Percentiles rank a stretch among this genome's conserved stretches.
Conservation (phyloP, 768 basidiomycete genomes). For the Amanita brunnescens region DNA sequence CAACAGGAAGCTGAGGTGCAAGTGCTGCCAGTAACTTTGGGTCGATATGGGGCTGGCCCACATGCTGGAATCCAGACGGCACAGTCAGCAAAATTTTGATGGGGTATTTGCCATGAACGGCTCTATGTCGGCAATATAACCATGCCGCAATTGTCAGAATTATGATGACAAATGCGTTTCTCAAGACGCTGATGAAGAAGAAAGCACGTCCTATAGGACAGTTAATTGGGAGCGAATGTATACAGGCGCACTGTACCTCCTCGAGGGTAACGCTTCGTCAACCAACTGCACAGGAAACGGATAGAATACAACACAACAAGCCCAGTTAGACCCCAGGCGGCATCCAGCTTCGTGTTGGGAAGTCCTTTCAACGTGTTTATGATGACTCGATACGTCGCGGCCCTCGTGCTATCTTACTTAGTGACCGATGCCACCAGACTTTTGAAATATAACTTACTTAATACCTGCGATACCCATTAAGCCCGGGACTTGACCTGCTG, state of each 20-base stretch:
- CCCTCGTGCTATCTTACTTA: slow-evolving; percentile 57
- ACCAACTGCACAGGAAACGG: slow-evolving; percentile 42
- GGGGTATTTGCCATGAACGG: slow-evolving; percentile 59
- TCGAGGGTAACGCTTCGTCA: slow-evolving; percentile 53
- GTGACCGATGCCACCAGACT: slow-evolving; percentile 2
- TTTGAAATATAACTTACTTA: slow-evolving; percentile 40
- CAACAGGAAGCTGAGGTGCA: slow-evolving; percentile 67
- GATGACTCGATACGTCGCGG: slow-evolving; percentile 76
- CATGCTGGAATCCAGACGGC: slow-evolving; percentile 71
- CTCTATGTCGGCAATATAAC: slow-evolving; percentile 67
- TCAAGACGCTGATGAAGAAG: slow-evolving; percentile 71
- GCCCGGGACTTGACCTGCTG: slow-evolving; percentile 79
- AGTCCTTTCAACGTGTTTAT: slow-evolving; percentile 90
- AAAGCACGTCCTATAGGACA: slow-evolving; percentile 44
- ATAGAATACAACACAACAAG: slow-evolving; percentile 65
- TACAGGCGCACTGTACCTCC: slow-evolving; percentile 31
- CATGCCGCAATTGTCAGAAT: slow-evolving; percentile 83
- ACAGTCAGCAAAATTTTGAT: slow-evolving; percentile 80
- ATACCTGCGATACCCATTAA: slow-evolving; percentile 84
- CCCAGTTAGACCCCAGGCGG: slow-evolving; percentile 82
- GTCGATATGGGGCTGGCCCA: slow-evolving; percentile 34
- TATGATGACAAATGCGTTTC: slow-evolving; percentile 85
- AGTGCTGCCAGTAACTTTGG: slow-evolving; percentile 53
- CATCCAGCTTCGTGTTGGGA: slow-evolving; percentile 63
- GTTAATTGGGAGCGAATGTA: neutral